Evolutionary conservation across 164 flowering plant genomes (phyloP).

Genomic region (Magnolia changhungtana): DNA sequence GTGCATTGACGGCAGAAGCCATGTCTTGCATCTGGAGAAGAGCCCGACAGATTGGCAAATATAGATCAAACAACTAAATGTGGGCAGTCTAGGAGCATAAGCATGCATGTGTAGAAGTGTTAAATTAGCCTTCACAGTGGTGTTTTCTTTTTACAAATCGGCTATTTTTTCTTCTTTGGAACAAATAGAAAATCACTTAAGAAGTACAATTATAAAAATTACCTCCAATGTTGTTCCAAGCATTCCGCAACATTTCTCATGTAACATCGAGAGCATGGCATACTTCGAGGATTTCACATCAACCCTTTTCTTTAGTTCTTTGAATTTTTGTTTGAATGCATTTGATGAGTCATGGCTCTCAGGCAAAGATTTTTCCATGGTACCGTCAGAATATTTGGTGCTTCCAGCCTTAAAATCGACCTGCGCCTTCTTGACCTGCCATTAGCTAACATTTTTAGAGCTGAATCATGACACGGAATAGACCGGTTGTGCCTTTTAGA

Average conservation of each 20-base stretch:
- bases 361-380: slow-evolving; percentile 19
- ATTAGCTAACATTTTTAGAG: background rate
- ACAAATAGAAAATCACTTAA: no score
- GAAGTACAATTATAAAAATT: background rate
- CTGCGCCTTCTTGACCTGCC: slow-evolving; percentile 30
- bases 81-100: no score
- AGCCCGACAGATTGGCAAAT: slow-evolving; percentile 41
- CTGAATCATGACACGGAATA: background rate
- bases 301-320: slow-evolving; percentile 83
- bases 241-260: slow-evolving; percentile 60
- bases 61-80: background rate
- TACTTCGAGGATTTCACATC: slow-evolving; percentile 73
- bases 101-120: no score
- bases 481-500: no score
- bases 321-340: slow-evolving; percentile 72
- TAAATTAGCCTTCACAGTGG: no score
- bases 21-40: slow-evolving; percentile 96
- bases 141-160: no score
- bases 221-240: slow-evolving; percentile 92
- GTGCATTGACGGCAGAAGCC: slow-evolving; percentile 65
- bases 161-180: no score
- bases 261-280: slow-evolving; percentile 57
- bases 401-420: slow-evolving; percentile 17
- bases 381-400: no score
- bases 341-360: slow-evolving; percentile 31